A percentile compares a stretch with the other conserved stretches of the same genome.
These are phyloP conservation scores for Peziza echinospora DNA, from an alignment of 495 filamentous ascomycete genomes.

Conservation along the genomic window DNA sequence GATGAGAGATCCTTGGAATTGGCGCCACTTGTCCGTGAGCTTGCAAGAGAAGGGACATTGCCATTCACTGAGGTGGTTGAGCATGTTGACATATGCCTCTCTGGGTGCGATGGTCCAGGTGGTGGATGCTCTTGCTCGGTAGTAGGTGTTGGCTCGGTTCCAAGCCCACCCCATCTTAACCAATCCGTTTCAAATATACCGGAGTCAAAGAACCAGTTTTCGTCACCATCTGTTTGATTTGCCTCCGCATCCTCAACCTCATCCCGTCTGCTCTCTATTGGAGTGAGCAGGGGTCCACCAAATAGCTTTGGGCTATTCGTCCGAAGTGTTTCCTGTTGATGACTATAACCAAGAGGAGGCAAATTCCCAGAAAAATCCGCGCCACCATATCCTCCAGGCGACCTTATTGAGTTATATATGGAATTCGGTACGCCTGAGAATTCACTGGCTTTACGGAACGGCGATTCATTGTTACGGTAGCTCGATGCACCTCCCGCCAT, in stretches of 20 bases:
- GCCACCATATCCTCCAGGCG: background rate
- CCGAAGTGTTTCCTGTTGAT: background rate
- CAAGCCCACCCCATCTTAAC: conserved; percentile 16
- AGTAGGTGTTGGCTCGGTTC: conserved; percentile 3
- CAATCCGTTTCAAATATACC: conserved; percentile 19
- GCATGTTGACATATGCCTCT: background rate
- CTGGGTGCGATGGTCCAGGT: conserved; percentile 1
- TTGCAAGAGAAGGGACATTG: background rate
- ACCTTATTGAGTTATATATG: background rate
- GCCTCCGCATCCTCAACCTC: background rate
- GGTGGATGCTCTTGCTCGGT: background rate
- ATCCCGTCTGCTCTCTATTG: background rate
- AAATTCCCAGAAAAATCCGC: too few relatives aligned
- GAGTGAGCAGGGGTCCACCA: background rate
- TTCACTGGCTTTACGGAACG: too few relatives aligned
- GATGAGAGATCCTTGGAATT: conserved; percentile 5
- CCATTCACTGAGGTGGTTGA: background rate
- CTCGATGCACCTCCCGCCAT: background rate
- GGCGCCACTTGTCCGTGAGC: conserved; percentile 1
- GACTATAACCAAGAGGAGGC: background rate
- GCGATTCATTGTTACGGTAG: background rate
- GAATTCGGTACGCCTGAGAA: too few relatives aligned
- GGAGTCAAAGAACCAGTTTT: conserved; percentile 19
- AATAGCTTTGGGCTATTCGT: background rate
- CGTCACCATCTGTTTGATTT: conserved; percentile 5